Evolutionary conservation across 208 protist genomes (phyloP).

Genomic region (Angomonas desouzai): DNA sequence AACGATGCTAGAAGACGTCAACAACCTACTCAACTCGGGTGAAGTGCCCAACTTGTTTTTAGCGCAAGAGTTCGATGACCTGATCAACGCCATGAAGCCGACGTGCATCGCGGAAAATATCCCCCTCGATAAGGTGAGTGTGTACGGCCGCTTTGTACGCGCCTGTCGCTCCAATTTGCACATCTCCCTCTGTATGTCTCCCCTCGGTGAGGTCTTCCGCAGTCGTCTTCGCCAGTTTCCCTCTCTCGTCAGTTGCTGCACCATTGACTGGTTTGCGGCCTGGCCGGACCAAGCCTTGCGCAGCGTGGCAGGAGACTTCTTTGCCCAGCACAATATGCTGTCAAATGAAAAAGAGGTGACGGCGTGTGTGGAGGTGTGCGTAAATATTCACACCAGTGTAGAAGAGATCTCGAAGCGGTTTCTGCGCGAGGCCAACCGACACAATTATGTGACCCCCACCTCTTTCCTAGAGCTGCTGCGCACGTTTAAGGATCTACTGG

Average conservation of each 20-base stretch:
- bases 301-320: slow-evolving; percentile 91
- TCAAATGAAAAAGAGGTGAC: slow-evolving; percentile 35
- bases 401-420: slow-evolving; percentile 87
- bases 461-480: slow-evolving; percentile 97
- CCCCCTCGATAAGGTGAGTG: slow-evolving; percentile 90
- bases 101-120: slow-evolving; percentile 90
- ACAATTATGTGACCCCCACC: slow-evolving; percentile 99
- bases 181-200: slow-evolving; percentile 96
- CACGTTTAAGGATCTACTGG: slow-evolving; percentile 88
- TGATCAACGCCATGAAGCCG: slow-evolving; percentile 92
- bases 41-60: slow-evolving; percentile 98
- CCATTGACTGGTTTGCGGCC: slow-evolving; percentile 98
- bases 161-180: slow-evolving; percentile 94
- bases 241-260: slow-evolving; percentile 98
- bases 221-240: slow-evolving; percentile 97
- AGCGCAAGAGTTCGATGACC: slow-evolving; percentile 91
- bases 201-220: slow-evolving; percentile 94
- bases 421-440: slow-evolving; percentile 86
- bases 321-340: slow-evolving; percentile 41
- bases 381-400: slow-evolving; percentile 94
- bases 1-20: slow-evolving; percentile 98
- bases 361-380: slow-evolving; percentile 89
- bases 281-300: slow-evolving; percentile 95
- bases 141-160: slow-evolving; percentile 94
- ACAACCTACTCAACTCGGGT: slow-evolving; percentile 97